A percentile compares a stretch with the other conserved stretches of the same genome.
Conservation (phyloP, 805 yeast genomes). For the Candida stauntonica region DNA sequence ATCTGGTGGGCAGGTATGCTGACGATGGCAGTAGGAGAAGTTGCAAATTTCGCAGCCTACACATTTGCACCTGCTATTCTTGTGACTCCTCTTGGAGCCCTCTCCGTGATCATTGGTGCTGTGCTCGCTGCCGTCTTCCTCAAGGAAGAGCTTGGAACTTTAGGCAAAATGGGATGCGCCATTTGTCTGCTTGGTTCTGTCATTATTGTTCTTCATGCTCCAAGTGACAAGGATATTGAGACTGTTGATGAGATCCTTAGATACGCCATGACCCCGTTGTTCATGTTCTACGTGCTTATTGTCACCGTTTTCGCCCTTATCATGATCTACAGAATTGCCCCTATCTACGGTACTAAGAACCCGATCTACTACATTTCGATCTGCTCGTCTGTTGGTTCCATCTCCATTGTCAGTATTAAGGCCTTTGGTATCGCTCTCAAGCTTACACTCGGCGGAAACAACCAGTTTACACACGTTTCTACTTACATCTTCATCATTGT, state of each 20-base stretch:
- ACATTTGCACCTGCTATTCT: constrained; percentile 92
- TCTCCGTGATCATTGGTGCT: constrained; percentile 88
- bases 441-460: constrained; percentile 76
- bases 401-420: constrained; percentile 86
- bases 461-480: constrained; percentile 80
- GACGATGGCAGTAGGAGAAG: constrained; percentile 87
- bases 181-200: constrained; percentile 85
- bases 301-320: constrained; percentile 68
- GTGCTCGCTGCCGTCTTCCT: constrained; percentile 80
- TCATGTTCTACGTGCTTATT: constrained; percentile 56
- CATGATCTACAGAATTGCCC: constrained; percentile 82
- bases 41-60: constrained; percentile 91
- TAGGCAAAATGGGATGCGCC: constrained; percentile 92
- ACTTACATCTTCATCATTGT: constrained; percentile 78
- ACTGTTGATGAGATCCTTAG: constrained; percentile 84
- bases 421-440: constrained; percentile 91
- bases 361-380: constrained; percentile 89
- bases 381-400: constrained; percentile 86
- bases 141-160: constrained; percentile 79
- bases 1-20: constrained; percentile 93
- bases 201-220: constrained; percentile 86
- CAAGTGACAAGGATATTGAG: constrained; percentile 84
- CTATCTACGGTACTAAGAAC: constrained; percentile 69
- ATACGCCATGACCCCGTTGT: constrained; percentile 77
- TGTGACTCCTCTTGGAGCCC: constrained; percentile 89